Percentiles rank a stretch among this genome's conserved stretches.
Conservation (phyloP, 257 asterid species). For the Parsonsia alboflavescens region DNA sequence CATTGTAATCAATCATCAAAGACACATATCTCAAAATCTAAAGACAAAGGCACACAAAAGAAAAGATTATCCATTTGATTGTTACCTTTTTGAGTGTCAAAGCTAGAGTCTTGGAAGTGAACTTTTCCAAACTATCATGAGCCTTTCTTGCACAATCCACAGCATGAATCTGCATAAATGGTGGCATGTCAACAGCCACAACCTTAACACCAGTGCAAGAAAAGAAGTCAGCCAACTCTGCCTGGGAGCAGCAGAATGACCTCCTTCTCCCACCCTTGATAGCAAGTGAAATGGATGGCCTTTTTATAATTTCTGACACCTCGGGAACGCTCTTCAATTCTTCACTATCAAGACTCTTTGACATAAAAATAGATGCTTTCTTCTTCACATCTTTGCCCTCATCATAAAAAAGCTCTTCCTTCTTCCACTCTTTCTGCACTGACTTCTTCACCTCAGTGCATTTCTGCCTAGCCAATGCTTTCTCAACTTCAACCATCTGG, state of each 20-base stretch:
- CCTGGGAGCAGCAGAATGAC: constrained; percentile 61
- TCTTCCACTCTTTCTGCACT: constrained; percentile 20
- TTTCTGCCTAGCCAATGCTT: constrained; percentile 16
- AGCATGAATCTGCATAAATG: constrained; percentile 93
- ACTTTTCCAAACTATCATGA: constrained; percentile 89
- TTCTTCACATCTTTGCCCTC: constrained; percentile 33
- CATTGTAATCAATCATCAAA: neutral
- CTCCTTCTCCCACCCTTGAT: constrained; percentile 47
- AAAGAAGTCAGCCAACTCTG: constrained; percentile 69
- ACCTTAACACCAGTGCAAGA: constrained; percentile 65
- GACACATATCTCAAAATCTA: neutral
- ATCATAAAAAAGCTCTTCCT: constrained; percentile 21
- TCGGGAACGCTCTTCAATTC: constrained; percentile 24
- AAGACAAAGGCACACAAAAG: neutral
- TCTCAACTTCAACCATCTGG: constrained; percentile 19
- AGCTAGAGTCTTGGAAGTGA: constrained; percentile 89
- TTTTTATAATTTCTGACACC: constrained; percentile 29
- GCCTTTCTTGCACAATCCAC: constrained; percentile 86
- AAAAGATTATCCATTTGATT: neutral
- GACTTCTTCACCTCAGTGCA: constrained; percentile 29
- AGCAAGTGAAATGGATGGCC: constrained; percentile 35
- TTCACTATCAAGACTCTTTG: constrained; percentile 29
- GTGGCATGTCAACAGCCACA: constrained; percentile 95
- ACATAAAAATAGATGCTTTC: constrained; percentile 26
- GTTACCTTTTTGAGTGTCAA: constrained; percentile 76